A percentile compares a stretch with the other conserved stretches of the same genome.
Conservation (phyloP, 1,284 basidiomycete genomes). For the Ganoderma leucocontextum region DNA sequence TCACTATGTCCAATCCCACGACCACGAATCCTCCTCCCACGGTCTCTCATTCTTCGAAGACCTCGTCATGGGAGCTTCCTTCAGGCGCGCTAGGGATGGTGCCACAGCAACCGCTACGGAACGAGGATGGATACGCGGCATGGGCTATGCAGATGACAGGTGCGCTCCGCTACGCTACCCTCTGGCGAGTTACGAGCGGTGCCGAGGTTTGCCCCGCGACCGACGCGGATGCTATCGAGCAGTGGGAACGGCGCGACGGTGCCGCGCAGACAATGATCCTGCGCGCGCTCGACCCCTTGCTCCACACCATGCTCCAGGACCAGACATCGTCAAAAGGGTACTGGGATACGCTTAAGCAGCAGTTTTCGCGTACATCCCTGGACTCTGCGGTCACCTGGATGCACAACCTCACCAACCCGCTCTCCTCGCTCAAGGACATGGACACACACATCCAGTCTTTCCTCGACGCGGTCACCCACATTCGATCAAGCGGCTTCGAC, state of each 20-base stretch:
- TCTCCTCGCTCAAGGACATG: conserved; percentile 11
- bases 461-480: conserved; percentile 9
- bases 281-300: conserved; percentile 2
- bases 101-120: conserved; percentile 11
- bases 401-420: conserved; percentile 10
- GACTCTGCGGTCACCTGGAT: conserved; percentile 11
- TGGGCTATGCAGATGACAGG: conserved; percentile 12
- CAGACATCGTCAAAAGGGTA: neutral
- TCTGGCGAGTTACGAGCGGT: conserved; percentile 16
- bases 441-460: conserved; percentile 12
- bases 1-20: neutral
- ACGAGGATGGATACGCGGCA: conserved; percentile 11
- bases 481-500: neutral
- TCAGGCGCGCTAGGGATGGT: no score
- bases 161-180: conserved; percentile 16
- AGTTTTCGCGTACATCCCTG: conserved; percentile 17
- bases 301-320: neutral
- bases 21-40: neutral
- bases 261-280: conserved; percentile 11
- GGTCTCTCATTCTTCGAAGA: neutral
- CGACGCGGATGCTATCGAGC: neutral
- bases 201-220: neutral
- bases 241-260: conserved; percentile 15
- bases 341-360: conserved; percentile 13
- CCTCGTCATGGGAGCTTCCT: no score